phyloP scores from a whole-genome alignment of 768 basidiomycete species.

The Xerocomus potaroensis region DNA sequence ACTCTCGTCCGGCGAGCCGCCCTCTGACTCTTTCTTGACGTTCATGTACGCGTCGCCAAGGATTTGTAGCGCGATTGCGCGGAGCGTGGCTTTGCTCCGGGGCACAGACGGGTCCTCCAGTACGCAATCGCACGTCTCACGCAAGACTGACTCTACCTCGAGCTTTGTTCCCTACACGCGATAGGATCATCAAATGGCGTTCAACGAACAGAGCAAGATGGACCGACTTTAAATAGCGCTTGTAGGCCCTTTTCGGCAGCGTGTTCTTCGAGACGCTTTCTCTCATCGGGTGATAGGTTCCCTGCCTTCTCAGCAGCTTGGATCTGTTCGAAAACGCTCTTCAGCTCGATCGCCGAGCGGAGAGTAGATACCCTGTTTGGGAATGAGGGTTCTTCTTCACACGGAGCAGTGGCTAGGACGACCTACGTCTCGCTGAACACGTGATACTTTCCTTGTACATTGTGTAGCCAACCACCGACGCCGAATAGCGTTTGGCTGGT shows the following conservation, averaged over 20 bases:
- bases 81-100: slow-evolving; percentile 56
- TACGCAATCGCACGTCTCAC: slow-evolving; percentile 84
- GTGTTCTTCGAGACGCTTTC: slow-evolving; percentile 80
- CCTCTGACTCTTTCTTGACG: slow-evolving; percentile 60
- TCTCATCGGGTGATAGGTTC: slow-evolving; percentile 72
- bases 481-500: slow-evolving; percentile 67
- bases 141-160: slow-evolving; percentile 83
- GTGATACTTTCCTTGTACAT: slow-evolving; percentile 88
- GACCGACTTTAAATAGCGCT: slow-evolving; percentile 77
- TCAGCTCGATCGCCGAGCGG: slow-evolving; percentile 83
- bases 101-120: slow-evolving; percentile 54
- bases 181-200: neutral
- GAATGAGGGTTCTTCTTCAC: slow-evolving; percentile 3
- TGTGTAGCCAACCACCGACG: slow-evolving; percentile 90
- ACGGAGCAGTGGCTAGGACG: neutral
- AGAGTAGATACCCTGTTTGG: slow-evolving; percentile 69
- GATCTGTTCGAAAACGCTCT: slow-evolving; percentile 87
- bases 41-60: slow-evolving; percentile 74
- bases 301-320: slow-evolving; percentile 87
- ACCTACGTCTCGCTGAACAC: slow-evolving; percentile 90
- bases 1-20: slow-evolving; percentile 46
- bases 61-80: slow-evolving; percentile 80
- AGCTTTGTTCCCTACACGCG: slow-evolving; percentile 79
- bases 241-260: slow-evolving; percentile 91
- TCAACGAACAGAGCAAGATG: neutral